phyloP scores from a whole-genome alignment of 306 rosid species.

The Fragaria vesca region DNA sequence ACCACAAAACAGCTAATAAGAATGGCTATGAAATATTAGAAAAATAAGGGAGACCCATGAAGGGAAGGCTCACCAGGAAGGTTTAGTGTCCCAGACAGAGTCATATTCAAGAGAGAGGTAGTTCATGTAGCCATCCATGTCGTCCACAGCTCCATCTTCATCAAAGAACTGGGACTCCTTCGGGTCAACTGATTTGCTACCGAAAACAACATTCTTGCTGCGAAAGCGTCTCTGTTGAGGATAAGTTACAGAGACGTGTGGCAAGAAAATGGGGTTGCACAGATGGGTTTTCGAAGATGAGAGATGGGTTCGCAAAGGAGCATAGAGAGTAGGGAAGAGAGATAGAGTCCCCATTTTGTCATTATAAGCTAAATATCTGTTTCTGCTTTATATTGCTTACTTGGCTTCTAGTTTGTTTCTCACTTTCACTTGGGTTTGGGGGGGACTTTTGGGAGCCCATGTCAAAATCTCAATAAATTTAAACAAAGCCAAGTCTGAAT shows the following conservation, averaged over 20 bases:
- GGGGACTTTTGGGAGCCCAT: background rate
- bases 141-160: constrained; percentile 59
- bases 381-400: background rate
- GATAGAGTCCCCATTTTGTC: constrained; percentile 48
- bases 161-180: constrained; percentile 59
- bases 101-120: constrained; percentile 85
- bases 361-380: constrained; percentile 14
- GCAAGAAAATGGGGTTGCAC: constrained; percentile 17
- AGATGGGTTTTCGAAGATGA: constrained; percentile 25
- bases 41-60: background rate
- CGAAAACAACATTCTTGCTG: constrained; percentile 22
- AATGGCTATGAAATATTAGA: background rate
- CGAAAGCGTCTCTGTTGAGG: constrained; percentile 20
- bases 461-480: background rate
- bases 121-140: constrained; percentile 87
- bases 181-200: constrained; percentile 38
- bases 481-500: background rate
- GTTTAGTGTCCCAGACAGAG: constrained; percentile 97
- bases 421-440: background rate
- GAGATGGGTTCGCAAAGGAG: constrained; percentile 23
- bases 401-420: constrained; percentile 1
- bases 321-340: constrained; percentile 25
- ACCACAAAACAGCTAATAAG: background rate
- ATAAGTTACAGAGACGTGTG: constrained; percentile 23
- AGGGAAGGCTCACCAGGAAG: constrained; percentile 58